Evolutionary conservation across 768 basidiomycete genomes (phyloP).

Genomic region (Gymnopilus dilepis): DNA sequence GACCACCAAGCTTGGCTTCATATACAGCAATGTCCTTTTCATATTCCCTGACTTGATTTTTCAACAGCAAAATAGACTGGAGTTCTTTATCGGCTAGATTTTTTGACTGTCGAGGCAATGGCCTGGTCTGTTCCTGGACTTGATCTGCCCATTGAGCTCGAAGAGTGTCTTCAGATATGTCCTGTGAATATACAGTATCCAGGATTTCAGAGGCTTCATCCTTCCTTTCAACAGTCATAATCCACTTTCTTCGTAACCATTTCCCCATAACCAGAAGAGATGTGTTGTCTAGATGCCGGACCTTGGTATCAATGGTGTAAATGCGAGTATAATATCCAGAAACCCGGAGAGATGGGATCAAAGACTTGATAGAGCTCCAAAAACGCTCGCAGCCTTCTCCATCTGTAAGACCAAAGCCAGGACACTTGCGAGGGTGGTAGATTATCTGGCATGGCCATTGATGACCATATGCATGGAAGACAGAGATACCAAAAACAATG

Average conservation of each 20-base stretch:
- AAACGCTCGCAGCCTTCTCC: slow-evolving; percentile 37
- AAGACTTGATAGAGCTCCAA: slow-evolving; percentile 5
- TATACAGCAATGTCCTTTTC: background rate
- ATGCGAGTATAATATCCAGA: slow-evolving; percentile 18
- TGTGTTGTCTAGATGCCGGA: slow-evolving; percentile 10
- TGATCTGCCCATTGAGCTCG: slow-evolving; percentile 18
- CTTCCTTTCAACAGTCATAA: slow-evolving; percentile 1
- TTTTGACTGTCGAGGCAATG: background rate
- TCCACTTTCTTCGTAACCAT: slow-evolving; percentile 15
- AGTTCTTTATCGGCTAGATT: background rate
- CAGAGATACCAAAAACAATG: slow-evolving; percentile 36
- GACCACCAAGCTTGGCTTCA: background rate
- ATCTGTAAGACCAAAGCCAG: slow-evolving; percentile 35
- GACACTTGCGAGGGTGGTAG: slow-evolving; percentile 39
- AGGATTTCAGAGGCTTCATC: slow-evolving; percentile 7
- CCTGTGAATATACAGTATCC: background rate
- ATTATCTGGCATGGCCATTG: slow-evolving; percentile 43
- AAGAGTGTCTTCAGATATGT: slow-evolving; percentile 1
- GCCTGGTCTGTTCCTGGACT: slow-evolving; percentile 23
- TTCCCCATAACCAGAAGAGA: slow-evolving; percentile 6
- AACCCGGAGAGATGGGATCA: slow-evolving; percentile 20
- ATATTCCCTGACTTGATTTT: background rate
- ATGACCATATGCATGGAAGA: slow-evolving; percentile 47
- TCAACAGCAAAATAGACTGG: background rate
- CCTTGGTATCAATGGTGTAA: slow-evolving; percentile 20